Evolutionary conservation across 2,329 filamentous ascomycete species (phyloP), one percentile per base, ranked within the genome.

Genomic region (Elsinoe necatrix): DNA sequence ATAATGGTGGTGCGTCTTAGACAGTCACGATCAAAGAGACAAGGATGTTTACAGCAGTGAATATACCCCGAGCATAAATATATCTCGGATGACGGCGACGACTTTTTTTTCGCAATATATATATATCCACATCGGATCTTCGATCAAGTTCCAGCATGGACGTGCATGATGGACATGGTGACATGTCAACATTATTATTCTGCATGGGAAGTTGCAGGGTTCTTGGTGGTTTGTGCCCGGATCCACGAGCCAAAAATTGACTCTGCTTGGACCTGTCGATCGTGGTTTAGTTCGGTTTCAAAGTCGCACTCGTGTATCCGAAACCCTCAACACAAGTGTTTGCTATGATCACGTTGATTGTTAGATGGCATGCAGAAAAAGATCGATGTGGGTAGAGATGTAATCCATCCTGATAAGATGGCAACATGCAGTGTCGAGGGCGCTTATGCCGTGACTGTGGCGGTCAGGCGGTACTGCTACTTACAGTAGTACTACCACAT

Each of bases 1-100:
- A 50, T 21, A n/a, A n/a, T n/a, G n/a, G n/a, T n/a, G 47, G 56
- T 51, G 48, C 48, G 21, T n/a, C 48, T 29, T 52, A 50, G 45
- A 50, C 27, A 9, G 27, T 29, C 9, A 29, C 9, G 4, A 9
- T 29, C 27, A 29, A 4, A 29, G 4, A 29, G 27, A 9, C 27
- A 4, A 29, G 9, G 4, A 9, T 11, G 25, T 18, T 25, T 18
- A 31, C 21, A 14, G 41, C 18, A 9, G 41, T 50, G 27, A 25
- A 35, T 50, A 35, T 50, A 50, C 29, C 41, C 41, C 23, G 9
- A 12, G 21, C 41, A 45, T 45, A 25, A 27, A 45, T 37, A 37
- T 37, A 37, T 14, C 16, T 20, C 7, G 18, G 16, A 21, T 20
- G 39, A 18, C 18, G 39, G 16, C 14, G 39, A 43, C 12, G 18